These are phyloP conservation scores for Chlorella sp. DNA, from an alignment of 139 green algal species.

Conservation along the genomic window DNA sequence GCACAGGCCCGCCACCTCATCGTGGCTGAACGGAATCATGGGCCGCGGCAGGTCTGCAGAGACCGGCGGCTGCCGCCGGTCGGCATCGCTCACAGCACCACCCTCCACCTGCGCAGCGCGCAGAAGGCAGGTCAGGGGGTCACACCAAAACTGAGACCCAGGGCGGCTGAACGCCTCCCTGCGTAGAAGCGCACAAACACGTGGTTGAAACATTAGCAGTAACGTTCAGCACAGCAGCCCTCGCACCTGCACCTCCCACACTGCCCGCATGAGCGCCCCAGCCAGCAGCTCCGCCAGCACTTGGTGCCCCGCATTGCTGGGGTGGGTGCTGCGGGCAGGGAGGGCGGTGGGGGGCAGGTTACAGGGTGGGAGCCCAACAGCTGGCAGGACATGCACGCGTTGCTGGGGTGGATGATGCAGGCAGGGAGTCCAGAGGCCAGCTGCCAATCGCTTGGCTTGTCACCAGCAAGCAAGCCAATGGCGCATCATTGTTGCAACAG, in stretches of 20 bases:
- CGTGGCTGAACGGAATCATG: neutral
- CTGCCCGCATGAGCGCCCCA: neutral
- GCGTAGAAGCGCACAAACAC: too few species aligned
- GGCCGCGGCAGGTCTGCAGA: neutral
- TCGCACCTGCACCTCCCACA: neutral
- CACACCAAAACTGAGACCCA: too few species aligned
- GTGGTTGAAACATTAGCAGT: too few species aligned
- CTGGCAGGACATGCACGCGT: neutral
- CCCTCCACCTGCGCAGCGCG: neutral
- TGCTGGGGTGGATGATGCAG: too few species aligned
- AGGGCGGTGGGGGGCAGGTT: neutral
- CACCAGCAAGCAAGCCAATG: neutral
- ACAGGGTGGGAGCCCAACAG: neutral
- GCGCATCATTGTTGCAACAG: neutral
- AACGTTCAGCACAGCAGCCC: too few species aligned
- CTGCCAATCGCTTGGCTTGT: neutral
- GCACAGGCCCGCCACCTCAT: neutral
- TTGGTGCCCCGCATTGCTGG: neutral
- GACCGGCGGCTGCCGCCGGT: neutral
- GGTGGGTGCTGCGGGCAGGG: neutral
- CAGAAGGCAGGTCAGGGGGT: too few species aligned
- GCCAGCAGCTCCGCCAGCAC: slow-evolving; percentile 11
- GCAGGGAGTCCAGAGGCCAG: neutral
- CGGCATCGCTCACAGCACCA: neutral
- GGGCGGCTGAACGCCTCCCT: too few species aligned